Base-by-base conservation (phyloP, 169 alveolate genomes). In the Plasmodium sp. region DNA sequence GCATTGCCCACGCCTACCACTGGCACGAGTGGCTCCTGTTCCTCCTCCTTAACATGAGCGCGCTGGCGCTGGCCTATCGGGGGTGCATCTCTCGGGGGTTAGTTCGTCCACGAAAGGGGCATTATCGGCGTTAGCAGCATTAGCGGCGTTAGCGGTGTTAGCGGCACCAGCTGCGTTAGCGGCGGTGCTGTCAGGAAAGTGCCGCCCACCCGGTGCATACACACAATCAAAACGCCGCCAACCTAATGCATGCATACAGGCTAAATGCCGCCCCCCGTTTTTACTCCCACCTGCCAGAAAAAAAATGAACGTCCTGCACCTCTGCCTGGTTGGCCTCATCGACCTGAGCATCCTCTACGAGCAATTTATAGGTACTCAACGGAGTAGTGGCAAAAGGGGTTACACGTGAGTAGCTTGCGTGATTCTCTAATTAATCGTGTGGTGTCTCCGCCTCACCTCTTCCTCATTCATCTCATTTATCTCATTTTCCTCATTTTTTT, bases 1-100 rank as follows among this genome's bases (percentile, higher is more conserved):
- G 83, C 83, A 62, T 67, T 80, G 4, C 84, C 14, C 86, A 88
- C 54, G 45, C 51, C 18, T 88, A 80, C 43, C 18, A 18, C 39
- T 80, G 90, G 90, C 12, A 14, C 9, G 94, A 88, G 67, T 88
- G 94, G 94, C 2, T 67, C 14, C 39, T 80, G n/a, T 41, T 58
- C 72, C n/a, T 80, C 14, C 16, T 80, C 33, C 73, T 88, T 39
- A 80, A 62, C 36, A 7, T 79, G 36, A 16, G 81, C 51, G 51
- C 94, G 36, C n/a, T 58, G 27, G 27, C 7, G 2, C 22, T 79
- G 72, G 71, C 67, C 48, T 34, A 12, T 54, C 62, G 72, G 33
- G 31, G 9, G 41, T 80, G 94, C 75, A 51, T 3, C n/a, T 62
- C 33, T 3, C 12, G 82, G 51, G 39, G 77, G 94, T 79, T 80